These are phyloP conservation scores for Chenopodium berlandieri DNA, from an alignment of 148 eudicot genomes.

Conservation along the genomic window DNA sequence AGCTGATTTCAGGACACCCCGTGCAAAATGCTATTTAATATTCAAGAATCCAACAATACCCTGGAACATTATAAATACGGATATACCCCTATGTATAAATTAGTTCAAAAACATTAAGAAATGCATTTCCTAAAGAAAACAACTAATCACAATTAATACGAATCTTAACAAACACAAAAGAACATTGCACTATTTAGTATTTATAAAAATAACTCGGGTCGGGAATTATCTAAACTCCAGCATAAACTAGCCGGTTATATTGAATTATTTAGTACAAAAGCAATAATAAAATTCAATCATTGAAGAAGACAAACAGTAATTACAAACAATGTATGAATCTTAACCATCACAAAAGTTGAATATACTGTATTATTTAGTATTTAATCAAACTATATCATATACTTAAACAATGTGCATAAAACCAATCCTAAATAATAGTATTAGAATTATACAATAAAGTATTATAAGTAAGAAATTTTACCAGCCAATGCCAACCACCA, in stretches of 20 bases:
- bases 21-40: constrained; percentile 13
- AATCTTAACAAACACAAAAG: constrained; percentile 14
- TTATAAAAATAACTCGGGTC: neutral
- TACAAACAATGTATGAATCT: constrained; percentile 15
- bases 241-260: neutral
- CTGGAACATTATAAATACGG: neutral
- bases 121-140: neutral
- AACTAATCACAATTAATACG: neutral
- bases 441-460: neutral
- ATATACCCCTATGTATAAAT: neutral
- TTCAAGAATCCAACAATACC: neutral
- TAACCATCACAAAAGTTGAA: constrained; percentile 23
- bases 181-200: neutral
- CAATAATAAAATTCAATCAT: neutral
- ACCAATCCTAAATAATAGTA: neutral
- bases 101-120: constrained; percentile 4
- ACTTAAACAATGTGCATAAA: neutral
- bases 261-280: neutral
- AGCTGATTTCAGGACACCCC: constrained; percentile 14
- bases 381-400: neutral
- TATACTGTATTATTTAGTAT: neutral
- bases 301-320: neutral
- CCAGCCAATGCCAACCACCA: constrained; percentile 99
- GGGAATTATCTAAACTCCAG: neutral
- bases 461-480: constrained; percentile 26